Conservation (phyloP, 352 stramenopile genomes). For the Pilasporangium apinafurcum region DNA sequence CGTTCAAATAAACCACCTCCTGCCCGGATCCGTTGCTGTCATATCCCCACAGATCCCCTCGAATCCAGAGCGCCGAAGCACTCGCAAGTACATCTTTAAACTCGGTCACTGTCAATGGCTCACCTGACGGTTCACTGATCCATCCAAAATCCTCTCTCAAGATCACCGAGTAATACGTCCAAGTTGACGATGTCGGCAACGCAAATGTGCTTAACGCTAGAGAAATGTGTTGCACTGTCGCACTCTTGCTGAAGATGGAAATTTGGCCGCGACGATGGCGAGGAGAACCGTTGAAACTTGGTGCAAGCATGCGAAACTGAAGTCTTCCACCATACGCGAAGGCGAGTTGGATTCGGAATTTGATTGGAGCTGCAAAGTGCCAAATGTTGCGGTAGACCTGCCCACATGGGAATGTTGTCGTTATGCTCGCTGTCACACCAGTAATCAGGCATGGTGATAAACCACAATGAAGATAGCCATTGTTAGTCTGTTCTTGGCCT, state of each 20-base stretch:
- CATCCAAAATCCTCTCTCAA: conserved; percentile 74
- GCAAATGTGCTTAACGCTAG: conserved; percentile 45
- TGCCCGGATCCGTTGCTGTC: conserved; percentile 36
- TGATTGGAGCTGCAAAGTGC: conserved; percentile 40
- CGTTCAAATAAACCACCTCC: conserved; percentile 71
- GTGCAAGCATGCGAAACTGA: conserved; percentile 61
- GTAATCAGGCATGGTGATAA: conserved; percentile 16
- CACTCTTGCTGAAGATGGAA: conserved; percentile 24
- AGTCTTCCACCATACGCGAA: conserved; percentile 51
- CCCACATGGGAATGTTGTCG: conserved; percentile 47
- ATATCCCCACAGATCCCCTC: conserved; percentile 59
- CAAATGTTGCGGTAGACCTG: conserved; percentile 65
- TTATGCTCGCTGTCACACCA: conserved; percentile 30
- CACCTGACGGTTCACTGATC: conserved; percentile 47
- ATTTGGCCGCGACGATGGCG: conserved; percentile 47
- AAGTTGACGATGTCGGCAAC: conserved; percentile 24
- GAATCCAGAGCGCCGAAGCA: conserved; percentile 44
- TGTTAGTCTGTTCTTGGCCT: conserved; percentile 34
- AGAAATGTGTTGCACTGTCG: conserved; percentile 35
- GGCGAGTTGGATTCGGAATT: conserved; percentile 23
- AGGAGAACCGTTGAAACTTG: conserved; percentile 58
- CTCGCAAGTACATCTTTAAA: conserved; percentile 26
- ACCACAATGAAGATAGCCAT: conserved; percentile 25
- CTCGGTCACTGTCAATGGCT: conserved; percentile 9
- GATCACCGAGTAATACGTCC: conserved; percentile 59